Evolutionary conservation across 495 filamentous ascomycete genomes (phyloP).

Genomic region (Acidiella bohemica): DNA sequence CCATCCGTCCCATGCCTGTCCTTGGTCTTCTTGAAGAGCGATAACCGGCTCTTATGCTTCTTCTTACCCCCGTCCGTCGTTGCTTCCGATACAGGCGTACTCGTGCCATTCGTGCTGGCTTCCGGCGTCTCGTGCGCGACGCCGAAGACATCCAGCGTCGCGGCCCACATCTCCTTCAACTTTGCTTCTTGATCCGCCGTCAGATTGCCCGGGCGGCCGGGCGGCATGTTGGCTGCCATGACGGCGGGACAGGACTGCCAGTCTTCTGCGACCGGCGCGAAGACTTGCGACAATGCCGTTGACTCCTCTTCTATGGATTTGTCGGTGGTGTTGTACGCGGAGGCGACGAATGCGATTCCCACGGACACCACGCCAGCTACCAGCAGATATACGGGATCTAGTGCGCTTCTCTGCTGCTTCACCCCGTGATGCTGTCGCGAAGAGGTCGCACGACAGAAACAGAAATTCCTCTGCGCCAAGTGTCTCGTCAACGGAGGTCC

Average conservation of each 20-base stretch:
- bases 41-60: conserved; percentile 55
- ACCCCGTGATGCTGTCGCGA: too few species aligned
- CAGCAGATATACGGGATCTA: conserved; percentile 8
- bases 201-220: conserved; percentile 75
- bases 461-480: too few species aligned
- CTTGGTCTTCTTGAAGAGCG: conserved; percentile 49
- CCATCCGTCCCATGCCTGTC: conserved; percentile 38
- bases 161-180: conserved; percentile 72
- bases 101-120: conserved; percentile 13
- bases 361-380: not conserved
- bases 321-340: not conserved
- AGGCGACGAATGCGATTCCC: conserved; percentile 11
- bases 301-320: not conserved
- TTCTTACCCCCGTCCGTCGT: conserved; percentile 38
- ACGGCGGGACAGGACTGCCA: too few species aligned
- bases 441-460: too few species aligned
- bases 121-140: conserved; percentile 29
- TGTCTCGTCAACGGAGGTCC: too few species aligned
- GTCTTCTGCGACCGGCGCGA: too few species aligned
- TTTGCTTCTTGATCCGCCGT: conserved; percentile 81
- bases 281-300: too few species aligned
- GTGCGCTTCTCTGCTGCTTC: too few species aligned
- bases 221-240: conserved; percentile 37
- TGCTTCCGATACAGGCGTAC: conserved; percentile 20
- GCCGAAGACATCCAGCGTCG: conserved; percentile 67